These are phyloP conservation scores for Brassica rapa DNA, from an alignment of 345 rosid genomes.

Conservation along the genomic window DNA sequence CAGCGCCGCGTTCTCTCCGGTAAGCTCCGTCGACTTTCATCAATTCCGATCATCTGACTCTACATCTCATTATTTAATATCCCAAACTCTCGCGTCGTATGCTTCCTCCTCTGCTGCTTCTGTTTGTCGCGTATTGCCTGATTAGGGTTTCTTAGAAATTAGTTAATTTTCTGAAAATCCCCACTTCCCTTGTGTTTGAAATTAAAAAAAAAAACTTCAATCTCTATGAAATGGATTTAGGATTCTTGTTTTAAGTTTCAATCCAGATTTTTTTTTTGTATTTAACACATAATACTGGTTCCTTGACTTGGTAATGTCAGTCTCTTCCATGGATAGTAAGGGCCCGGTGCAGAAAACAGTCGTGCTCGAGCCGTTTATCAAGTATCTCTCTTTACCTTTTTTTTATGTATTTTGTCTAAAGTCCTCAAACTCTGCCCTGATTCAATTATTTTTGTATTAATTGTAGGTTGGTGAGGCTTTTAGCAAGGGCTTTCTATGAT, in stretches of 20 bases:
- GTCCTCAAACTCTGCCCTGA: neutral
- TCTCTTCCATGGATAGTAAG: slow-evolving; percentile 30
- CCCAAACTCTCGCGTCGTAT: neutral
- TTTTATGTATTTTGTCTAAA: neutral
- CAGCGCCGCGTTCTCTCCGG: neutral
- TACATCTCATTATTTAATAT: neutral
- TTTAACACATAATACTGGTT: neutral
- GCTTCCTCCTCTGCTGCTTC: neutral
- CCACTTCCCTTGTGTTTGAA: neutral
- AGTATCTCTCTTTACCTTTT: slow-evolving; percentile 24
- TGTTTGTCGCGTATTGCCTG: neutral
- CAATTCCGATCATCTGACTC: neutral
- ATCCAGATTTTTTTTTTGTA: slow-evolving; percentile 16
- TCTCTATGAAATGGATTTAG: neutral
- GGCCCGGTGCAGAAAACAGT: slow-evolving; percentile 30
- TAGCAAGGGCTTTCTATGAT: slow-evolving; percentile 85
- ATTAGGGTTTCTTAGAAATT: neutral
- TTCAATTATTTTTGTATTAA: neutral
- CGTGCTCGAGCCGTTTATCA: slow-evolving; percentile 41
- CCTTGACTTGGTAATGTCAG: neutral
- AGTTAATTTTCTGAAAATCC: neutral
- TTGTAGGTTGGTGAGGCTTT: slow-evolving; percentile 72
- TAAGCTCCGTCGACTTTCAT: neutral
- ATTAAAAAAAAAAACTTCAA: neutral
- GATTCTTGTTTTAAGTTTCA: neutral